Evolutionary conservation across 148 eudicot genomes (phyloP), one percentile per base, ranked within the genome.

Genomic region (Linanthus parryae): DNA sequence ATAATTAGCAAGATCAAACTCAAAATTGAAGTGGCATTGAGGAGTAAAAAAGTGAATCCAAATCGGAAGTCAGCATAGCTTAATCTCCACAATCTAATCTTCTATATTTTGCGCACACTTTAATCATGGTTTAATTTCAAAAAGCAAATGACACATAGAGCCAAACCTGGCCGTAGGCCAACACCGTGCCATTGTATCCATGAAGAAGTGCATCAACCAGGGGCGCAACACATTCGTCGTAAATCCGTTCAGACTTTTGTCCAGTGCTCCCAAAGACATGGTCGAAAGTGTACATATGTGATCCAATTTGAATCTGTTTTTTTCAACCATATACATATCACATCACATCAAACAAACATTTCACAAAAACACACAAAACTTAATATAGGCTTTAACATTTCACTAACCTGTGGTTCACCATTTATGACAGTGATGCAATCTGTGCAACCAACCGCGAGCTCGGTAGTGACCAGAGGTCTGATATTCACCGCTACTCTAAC

Each of bases 111-210:
- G n/a, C n/a, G n/a, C n/a, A n/a, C n/a, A n/a, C n/a, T n/a, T n/a
- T n/a, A n/a, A n/a, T n/a, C n/a, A n/a, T n/a, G n/a, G n/a, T n/a
- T n/a, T n/a, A n/a, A n/a, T 9, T 2, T 13, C 24, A 26, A 30
- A 2, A 11, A 37, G 14, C 54, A 22, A 56, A 20, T 24, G 5
- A 15, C 17, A 46, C 18, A n/a, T 17, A 7, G 55, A 50, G 29
- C 25, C 11, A 10, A 48, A 84, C 98, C 90, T 87, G 96, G 0
- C 96, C 96, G 55, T 87, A 87, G 10, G 96, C 96, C 1, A 92
- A 78, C 7, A 91, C 95, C 0, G 97, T 91, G 4, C 84, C 94
- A 36, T 92, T 87, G 41, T 87, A 92, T 0, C 98, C 96, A 44
- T 76, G 74, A 17, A 84, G 77, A 6, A 92, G 63, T 2, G 90